phyloP scores from a whole-genome alignment of 345 rosid species.

The Barbarea vulgaris region DNA sequence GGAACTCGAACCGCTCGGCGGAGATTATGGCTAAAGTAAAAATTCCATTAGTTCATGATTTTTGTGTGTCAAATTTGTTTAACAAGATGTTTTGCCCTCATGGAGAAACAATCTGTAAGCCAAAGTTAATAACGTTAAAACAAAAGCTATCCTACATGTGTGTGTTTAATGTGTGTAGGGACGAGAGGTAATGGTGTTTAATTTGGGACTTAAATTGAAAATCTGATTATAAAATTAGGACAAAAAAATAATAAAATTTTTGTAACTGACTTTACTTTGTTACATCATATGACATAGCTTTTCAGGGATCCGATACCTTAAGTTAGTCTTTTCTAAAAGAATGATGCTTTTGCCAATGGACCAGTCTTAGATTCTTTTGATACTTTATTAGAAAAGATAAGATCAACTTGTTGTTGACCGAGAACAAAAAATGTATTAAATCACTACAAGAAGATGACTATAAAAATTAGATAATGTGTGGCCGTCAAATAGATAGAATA shows the following conservation, averaged over 20 bases:
- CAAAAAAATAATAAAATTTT: neutral
- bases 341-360: neutral
- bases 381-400: neutral
- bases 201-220: neutral
- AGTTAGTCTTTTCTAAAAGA: neutral
- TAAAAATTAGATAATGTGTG: neutral
- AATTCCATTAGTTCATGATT: neutral
- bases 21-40: neutral
- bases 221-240: neutral
- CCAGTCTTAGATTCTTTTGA: conserved; percentile 6
- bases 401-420: neutral
- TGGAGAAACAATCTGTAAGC: neutral
- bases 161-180: neutral
- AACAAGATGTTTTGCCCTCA: neutral
- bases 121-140: neutral
- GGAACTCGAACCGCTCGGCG: neutral
- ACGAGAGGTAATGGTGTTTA: neutral
- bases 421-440: neutral
- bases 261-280: neutral
- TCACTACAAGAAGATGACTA: neutral
- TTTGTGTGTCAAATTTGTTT: neutral
- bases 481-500: neutral
- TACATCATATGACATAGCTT: neutral
- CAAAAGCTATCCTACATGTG: neutral
- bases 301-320: neutral